Base-by-base conservation (phyloP, 2,329 filamentous ascomycete genomes). In the Cercospora sp. region DNA sequence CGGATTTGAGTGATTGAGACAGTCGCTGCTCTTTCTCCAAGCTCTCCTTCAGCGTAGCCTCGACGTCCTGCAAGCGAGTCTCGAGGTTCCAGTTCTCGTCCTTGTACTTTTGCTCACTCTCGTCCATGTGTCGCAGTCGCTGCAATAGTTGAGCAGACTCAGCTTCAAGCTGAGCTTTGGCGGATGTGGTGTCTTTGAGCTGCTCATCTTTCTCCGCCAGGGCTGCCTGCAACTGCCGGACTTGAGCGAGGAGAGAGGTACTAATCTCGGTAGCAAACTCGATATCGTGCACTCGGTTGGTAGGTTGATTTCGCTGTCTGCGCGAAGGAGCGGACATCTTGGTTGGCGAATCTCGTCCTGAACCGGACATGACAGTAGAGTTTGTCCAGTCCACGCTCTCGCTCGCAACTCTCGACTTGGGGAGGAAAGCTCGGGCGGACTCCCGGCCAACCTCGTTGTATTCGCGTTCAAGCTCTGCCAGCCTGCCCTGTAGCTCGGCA, bases 41-140 rank as follows among this genome's bases (percentile, higher is more conserved):
- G 0, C 91, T 87, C 58, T 96, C 92, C 77, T 90, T 92, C 70
- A 91, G 87, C 16, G 87, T 85, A 7, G 90, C 86, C 63, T 91
- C 86, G 51, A 94, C 84, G 70, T 98, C 94, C 75, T 97, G 95
- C 23, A 96, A 86, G 74, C 93, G 92, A 0, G 94, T 96, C 80
- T 99, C 95, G 42, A 99, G 86, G 70, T 91, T 94, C 95, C 95
- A 99, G 78, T 98, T 99, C 80, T 98, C 95, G 76, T 99, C 95
- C 81, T 97, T 98, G 82, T 96, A 97, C 63, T 92, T 90, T 75
- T 96, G 91, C 79, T 99, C 95, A 77, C 91, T 97, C 80, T 99
- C 95, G 74, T 97, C 94, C 48, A 97, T 84, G 6, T 87, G 87
- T 76, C 92, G 91, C 71, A 98, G 83, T 36, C 93, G 89, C 78